Evolutionary conservation across 306 rosid genomes (phyloP).

Genomic region (Cotoneaster glaucophyllus): DNA sequence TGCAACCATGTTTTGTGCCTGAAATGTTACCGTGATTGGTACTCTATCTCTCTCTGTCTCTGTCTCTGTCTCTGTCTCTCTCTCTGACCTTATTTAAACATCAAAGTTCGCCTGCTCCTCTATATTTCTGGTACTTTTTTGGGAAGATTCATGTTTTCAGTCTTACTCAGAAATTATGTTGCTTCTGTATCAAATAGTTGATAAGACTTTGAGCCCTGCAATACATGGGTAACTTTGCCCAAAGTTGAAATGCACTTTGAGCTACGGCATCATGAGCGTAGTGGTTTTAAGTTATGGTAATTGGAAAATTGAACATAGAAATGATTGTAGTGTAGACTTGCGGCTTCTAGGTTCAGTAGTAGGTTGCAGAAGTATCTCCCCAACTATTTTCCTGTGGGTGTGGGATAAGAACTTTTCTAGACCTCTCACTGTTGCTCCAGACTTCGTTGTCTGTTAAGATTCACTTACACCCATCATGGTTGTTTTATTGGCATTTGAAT

Average conservation of each 20-base stretch:
- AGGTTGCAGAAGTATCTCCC: not conserved
- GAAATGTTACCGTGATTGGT: conserved; percentile 95
- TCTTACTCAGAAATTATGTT: not conserved
- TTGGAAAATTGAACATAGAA: not conserved
- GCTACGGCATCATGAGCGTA: not conserved
- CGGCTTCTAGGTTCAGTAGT: not conserved
- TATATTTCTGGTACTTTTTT: not conserved
- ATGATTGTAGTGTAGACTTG: not conserved
- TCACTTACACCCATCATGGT: not conserved
- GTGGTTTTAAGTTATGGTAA: not conserved
- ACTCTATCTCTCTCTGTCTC: conserved; percentile 10
- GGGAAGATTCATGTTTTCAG: not conserved
- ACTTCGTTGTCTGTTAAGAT: not conserved
- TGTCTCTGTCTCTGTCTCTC: conserved; percentile 14
- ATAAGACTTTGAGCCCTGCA: not conserved
- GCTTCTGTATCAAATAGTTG: not conserved
- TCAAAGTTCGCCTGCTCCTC: not conserved
- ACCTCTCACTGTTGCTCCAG: not conserved
- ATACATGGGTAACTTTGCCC: not conserved
- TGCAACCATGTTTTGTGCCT: conserved; percentile 93
- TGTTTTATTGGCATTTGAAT: not conserved
- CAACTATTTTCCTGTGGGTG: not conserved
- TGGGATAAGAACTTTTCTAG: too few relatives aligned
- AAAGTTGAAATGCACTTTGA: not conserved
- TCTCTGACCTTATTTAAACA: conserved; percentile 3